Conservation (phyloP, 2,329 filamentous ascomycete genomes). For the Cytospora mali region DNA sequence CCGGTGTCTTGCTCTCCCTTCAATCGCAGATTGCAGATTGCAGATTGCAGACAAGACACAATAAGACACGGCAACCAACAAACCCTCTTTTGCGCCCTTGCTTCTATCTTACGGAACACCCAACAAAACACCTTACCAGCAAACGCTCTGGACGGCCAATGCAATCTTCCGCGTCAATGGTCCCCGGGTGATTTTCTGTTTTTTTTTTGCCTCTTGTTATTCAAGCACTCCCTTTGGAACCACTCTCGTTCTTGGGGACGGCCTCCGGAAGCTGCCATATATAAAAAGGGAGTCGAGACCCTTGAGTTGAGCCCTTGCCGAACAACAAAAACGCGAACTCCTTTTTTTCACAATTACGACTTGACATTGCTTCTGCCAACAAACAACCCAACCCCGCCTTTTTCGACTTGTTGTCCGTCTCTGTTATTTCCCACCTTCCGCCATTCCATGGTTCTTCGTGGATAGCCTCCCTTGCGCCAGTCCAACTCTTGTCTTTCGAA, state of each 20-base stretch:
- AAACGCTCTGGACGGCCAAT: neutral
- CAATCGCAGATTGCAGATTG: no score
- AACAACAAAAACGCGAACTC: neutral
- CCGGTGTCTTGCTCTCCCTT: neutral
- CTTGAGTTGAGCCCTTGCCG: neutral
- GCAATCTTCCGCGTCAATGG: neutral
- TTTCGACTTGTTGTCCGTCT: neutral
- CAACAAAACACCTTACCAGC: no score
- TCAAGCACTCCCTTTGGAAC: neutral
- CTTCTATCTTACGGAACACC: no score
- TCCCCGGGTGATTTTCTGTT: neutral
- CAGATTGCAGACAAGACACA: neutral
- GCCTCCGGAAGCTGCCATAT: neutral
- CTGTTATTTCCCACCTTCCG: neutral
- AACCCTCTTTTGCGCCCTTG: neutral
- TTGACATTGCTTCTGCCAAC: neutral
- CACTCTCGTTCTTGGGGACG: neutral
- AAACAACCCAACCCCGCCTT: neutral
- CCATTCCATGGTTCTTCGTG: neutral
- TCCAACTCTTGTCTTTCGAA: neutral
- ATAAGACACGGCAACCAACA: neutral
- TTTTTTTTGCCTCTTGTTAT: neutral
- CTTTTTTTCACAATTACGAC: neutral
- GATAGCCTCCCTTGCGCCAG: neutral
- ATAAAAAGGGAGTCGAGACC: no score